Evolutionary conservation across 305 asterid genomes (phyloP).

Genomic region (Fraxinus greggii): DNA sequence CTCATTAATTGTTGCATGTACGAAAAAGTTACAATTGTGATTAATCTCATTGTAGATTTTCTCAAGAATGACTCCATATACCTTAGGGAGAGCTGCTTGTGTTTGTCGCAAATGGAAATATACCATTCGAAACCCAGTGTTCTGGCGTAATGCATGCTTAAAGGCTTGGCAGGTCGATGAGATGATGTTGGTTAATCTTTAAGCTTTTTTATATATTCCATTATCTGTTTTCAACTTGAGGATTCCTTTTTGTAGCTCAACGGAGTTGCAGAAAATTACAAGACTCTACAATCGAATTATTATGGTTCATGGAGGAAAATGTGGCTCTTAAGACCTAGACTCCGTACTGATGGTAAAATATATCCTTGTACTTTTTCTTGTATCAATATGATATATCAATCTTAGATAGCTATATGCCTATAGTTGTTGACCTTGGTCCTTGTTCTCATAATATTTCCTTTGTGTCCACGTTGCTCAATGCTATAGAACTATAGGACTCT

Average conservation of each 20-base stretch:
- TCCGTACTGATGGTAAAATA: conserved; percentile 80
- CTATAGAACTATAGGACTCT: background rate
- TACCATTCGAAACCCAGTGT: conserved; percentile 79
- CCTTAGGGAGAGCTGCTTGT: conserved; percentile 85
- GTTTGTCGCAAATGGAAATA: conserved; percentile 97
- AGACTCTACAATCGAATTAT: conserved; percentile 58
- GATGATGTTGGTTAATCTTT: conserved; percentile 7
- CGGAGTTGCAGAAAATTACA: conserved; percentile 70
- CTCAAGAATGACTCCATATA: conserved; percentile 66
- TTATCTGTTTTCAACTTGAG: conserved; percentile 4
- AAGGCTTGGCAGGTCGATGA: conserved; percentile 82
- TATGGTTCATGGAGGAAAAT: conserved; percentile 93
- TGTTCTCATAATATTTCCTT: background rate
- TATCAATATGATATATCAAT: background rate
- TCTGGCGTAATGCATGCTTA: conserved; percentile 91
- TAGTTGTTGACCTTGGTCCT: background rate
- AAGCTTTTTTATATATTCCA: background rate
- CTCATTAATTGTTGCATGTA: background rate
- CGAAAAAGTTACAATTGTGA: background rate
- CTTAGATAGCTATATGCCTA: background rate
- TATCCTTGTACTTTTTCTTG: conserved; percentile 1
- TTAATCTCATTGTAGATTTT: conserved; percentile 56
- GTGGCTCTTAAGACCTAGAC: conserved; percentile 95
- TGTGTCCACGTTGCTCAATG: background rate
- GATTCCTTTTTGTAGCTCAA: conserved; percentile 38